These are phyloP conservation scores for Lecanicillium sp. DNA, from an alignment of 2,329 filamentous ascomycete species.

Conservation along the genomic window DNA sequence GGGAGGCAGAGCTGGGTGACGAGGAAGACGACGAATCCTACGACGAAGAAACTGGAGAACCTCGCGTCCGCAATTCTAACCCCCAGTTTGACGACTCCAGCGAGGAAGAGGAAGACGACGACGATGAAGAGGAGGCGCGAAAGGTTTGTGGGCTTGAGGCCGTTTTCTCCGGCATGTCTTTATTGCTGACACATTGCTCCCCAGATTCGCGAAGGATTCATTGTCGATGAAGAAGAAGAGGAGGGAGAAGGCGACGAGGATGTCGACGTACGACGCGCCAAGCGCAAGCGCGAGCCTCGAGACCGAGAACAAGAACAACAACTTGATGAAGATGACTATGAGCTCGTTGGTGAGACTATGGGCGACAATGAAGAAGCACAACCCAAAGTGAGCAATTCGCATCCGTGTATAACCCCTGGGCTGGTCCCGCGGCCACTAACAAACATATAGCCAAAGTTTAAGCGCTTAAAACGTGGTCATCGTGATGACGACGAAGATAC, in stretches of 20 bases:
- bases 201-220: slow-evolving; percentile 88
- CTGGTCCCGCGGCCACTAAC: too few species aligned
- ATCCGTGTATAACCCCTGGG: too few species aligned
- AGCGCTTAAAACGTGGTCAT: slow-evolving; percentile 89
- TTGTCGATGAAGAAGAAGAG: slow-evolving; percentile 84
- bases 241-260: slow-evolving; percentile 57
- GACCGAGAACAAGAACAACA: slow-evolving; percentile 81
- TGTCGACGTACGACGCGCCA: slow-evolving; percentile 47
- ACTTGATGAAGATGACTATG: slow-evolving; percentile 91
- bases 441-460: slow-evolving; percentile 69
- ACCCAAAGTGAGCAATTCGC: slow-evolving; percentile 56
- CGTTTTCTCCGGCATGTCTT: neutral
- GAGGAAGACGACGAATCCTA: slow-evolving; percentile 81
- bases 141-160: slow-evolving; percentile 43
- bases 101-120: slow-evolving; percentile 87
- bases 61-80: slow-evolving; percentile 32
- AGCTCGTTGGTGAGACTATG: slow-evolving; percentile 80
- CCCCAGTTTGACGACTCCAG: slow-evolving; percentile 66
- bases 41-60: slow-evolving; percentile 65
- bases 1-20: slow-evolving; percentile 76
- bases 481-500: slow-evolving; percentile 62
- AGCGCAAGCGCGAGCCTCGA: slow-evolving; percentile 66
- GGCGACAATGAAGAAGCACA: slow-evolving; percentile 54
- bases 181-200: slow-evolving; percentile 8
- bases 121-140: slow-evolving; percentile 77